Evolutionary conservation across 2,329 filamentous ascomycete genomes (phyloP).

Genomic region (Alternaria infectoria): DNA sequence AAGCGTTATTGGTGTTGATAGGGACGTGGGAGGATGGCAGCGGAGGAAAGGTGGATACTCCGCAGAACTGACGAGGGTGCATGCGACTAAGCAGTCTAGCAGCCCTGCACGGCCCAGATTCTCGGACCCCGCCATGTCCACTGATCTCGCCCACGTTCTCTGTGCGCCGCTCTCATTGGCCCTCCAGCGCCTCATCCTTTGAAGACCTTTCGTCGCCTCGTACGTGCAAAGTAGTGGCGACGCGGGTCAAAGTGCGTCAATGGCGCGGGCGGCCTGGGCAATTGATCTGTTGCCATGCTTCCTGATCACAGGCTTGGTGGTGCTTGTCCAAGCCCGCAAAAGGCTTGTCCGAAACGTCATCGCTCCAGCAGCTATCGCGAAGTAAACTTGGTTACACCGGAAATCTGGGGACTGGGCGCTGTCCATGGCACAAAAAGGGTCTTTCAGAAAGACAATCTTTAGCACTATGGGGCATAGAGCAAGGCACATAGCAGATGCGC

Average conservation of each 20-base stretch:
- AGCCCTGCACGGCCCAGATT: constrained; percentile 5
- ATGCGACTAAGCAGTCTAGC: not conserved
- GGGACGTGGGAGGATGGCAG: constrained; percentile 2
- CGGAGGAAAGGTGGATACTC: constrained; percentile 4
- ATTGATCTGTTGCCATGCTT: constrained; percentile 10
- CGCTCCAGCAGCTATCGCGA: not conserved
- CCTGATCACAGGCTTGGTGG: constrained; percentile 11
- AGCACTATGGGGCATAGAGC: constrained; percentile 1
- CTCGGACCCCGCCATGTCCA: constrained; percentile 15
- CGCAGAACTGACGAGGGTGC: not conserved
- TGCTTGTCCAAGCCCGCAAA: constrained; percentile 23
- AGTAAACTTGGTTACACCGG: not conserved
- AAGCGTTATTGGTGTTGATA: not conserved
- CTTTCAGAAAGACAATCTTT: not conserved
- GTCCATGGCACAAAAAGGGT: not conserved
- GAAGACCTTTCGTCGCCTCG: not conserved
- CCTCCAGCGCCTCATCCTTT: constrained; percentile 3
- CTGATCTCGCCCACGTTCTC: constrained; percentile 16
- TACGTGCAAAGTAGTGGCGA: constrained; percentile 3
- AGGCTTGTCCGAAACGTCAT: constrained; percentile 24
- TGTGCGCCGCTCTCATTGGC: constrained; percentile 19
- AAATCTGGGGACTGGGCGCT: constrained; percentile 12
- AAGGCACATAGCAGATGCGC: constrained; percentile 1
- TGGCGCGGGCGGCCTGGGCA: not conserved
- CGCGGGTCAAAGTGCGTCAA: constrained; percentile 5